Evolutionary conservation across 768 basidiomycete species (phyloP).

Genomic region (Hericium alpestre): DNA sequence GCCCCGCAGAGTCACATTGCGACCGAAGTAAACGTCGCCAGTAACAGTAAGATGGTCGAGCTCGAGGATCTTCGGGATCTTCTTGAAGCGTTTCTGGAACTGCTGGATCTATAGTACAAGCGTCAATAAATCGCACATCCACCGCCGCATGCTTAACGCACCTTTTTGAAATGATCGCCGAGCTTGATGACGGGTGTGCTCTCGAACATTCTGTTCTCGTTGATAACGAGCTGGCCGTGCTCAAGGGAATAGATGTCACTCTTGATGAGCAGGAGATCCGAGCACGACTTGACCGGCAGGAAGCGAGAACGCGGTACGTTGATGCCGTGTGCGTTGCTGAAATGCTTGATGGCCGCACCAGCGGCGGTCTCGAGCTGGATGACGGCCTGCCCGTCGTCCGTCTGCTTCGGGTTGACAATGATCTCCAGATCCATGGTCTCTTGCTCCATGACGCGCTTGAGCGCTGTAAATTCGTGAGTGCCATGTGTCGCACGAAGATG

Average conservation of each 20-base stretch:
- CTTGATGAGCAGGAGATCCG: constrained; percentile 56
- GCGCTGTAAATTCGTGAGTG: constrained; percentile 25
- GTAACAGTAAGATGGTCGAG: constrained; percentile 68
- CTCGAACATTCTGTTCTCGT: constrained; percentile 45
- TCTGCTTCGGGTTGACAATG: constrained; percentile 64
- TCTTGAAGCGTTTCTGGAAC: constrained; percentile 70
- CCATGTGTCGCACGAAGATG: not conserved
- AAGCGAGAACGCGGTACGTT: constrained; percentile 67
- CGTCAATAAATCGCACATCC: not conserved
- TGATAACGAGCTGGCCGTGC: constrained; percentile 60
- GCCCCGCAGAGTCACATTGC: constrained; percentile 52
- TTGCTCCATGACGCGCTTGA: constrained; percentile 66
- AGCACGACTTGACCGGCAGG: constrained; percentile 57
- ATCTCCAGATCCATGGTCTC: constrained; percentile 68
- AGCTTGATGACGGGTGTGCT: constrained; percentile 68
- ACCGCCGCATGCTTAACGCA: constrained; percentile 12
- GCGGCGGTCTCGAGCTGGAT: constrained; percentile 73
- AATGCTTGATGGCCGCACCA: constrained; percentile 68
- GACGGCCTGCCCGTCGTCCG: constrained; percentile 60
- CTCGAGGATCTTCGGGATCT: constrained; percentile 63
- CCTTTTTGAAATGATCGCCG: constrained; percentile 71
- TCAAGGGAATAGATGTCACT: constrained; percentile 59
- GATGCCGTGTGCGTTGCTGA: constrained; percentile 54
- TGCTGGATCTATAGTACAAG: constrained; percentile 29
- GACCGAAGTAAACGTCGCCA: constrained; percentile 58